Evolutionary conservation across 2,329 filamentous ascomycete species (phyloP), one percentile per base, ranked within the genome.

Genomic region (Fusarium citri): DNA sequence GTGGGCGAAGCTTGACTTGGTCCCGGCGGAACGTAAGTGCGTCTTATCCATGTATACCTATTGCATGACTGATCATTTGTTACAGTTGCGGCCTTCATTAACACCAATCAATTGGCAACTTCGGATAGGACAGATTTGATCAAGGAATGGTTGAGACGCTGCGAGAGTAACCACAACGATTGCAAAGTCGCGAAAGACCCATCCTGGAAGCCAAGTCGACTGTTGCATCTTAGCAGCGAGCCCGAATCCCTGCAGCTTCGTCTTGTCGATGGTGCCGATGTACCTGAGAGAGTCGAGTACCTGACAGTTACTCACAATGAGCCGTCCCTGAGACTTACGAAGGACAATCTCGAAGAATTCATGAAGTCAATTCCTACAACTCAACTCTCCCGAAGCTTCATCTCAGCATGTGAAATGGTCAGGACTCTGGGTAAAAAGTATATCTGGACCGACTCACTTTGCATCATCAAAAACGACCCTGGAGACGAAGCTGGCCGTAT

Each of bases 1-100:
- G 2, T 68, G 57, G 62, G 62, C 62, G 2, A 26, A 53, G 25
- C 50, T 66, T 10, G 57, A 62, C 26, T 2, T 34, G 3, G 14
- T 68, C 20, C 15, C 18, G 16, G 42, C 12, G 11, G 16, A 47
- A 11, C 26, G 53, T 54, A 9, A 30, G 54, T 28, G 22, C 40
- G 4, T 12, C 2, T n/a, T 37, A 4, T 7, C 18, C 18, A n/a
- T 37, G 6, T 37, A 18, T 4, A 6, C 3, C 10, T 37, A 7
- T n/a, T n/a, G 18, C 34, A 37, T 37, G 6, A 12, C 18, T 37
- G 10, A 37, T 18, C 34, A 6, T n/a, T 37, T 6, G 5, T 12
- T 37, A 8, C 18, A 37, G 34, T 37, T 37, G 34, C 18, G 6
- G 4, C 18, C 34, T n/a, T 4, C 18, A 37, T 37, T 7, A 12